Evolutionary conservation across 495 filamentous ascomycete genomes (phyloP), one percentile per base, ranked within the genome.

Genomic region (Darksidea phi): DNA sequence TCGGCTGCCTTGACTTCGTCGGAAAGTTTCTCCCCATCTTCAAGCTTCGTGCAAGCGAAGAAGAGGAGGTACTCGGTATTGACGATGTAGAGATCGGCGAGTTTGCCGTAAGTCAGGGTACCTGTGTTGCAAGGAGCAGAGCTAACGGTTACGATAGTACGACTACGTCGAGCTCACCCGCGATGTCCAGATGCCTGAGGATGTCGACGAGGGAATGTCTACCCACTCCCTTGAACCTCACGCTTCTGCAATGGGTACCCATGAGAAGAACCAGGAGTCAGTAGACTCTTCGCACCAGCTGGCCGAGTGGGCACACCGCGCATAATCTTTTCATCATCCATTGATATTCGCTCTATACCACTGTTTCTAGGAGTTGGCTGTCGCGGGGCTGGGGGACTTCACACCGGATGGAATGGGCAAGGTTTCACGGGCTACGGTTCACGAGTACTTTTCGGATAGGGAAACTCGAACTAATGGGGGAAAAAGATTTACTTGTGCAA

Each of bases 21-120:
- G 85, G 96, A 75, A 95, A 95, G 72, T 78, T 93, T 56, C 84
- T 96, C 38, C 91, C 93, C 1, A 89, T 89, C 12, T 78, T 96
- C 17, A 83, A 82, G 61, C 85, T 97, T 49, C 89, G 93, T 45
- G 87, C 87, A 0, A 78, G 77, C 17, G 89, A 95, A 70, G 89
- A 95, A 59, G 87, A 90, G 32, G 93, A 97, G 75, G 86, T 95
- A 37, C 77, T 92, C 53, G 93, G 93, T 65, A 92, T 96, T 60
- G 93, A 97, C 71, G 93, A 97, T 71, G 86, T 89, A 26, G 91
- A 97, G 77, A 93, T 97, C 71, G 93, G 93, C 72, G 93, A 97
- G 78, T 97, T 96, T 75, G 94, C 94, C 38, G 82, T 84, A 79
- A 70, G 82, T 77, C 20, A 54, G 38, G 20, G 8, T 48, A 36